A percentile compares a stretch with the other conserved stretches of the same genome.
Conservation (phyloP, 2,329 filamentous ascomycete genomes). For the Apiospora malaysiana region DNA sequence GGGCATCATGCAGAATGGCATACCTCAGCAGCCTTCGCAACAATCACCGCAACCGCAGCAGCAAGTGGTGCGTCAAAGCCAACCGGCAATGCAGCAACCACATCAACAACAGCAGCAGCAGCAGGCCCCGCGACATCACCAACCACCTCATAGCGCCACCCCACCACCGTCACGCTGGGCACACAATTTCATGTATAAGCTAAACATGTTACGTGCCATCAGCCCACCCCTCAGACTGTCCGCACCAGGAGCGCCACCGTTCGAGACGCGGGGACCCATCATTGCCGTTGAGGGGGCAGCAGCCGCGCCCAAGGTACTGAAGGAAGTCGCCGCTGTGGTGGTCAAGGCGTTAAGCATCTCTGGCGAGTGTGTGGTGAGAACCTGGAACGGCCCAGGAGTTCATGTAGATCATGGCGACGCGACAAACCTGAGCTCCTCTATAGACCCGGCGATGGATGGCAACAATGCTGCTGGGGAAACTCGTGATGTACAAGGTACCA, state of each 20-base stretch:
- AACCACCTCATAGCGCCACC: conserved; percentile 8
- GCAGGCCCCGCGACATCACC: conserved; percentile 25
- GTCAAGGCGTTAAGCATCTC: conserved; percentile 63
- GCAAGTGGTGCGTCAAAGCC: conserved; percentile 2
- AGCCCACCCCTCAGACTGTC: conserved; percentile 66
- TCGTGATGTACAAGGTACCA: conserved; percentile 25
- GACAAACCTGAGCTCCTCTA: background rate
- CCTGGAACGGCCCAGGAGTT: conserved; percentile 47
- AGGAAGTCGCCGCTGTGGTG: conserved; percentile 68
- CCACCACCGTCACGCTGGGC: conserved; percentile 22
- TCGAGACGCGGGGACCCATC: conserved; percentile 72
- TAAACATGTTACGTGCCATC: conserved; percentile 77
- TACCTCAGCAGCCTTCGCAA: conserved; percentile 9
- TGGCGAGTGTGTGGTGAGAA: conserved; percentile 52
- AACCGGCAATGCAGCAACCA: conserved; percentile 8
- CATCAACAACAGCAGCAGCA: conserved; percentile 12
- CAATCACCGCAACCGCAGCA: background rate
- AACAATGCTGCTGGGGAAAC: background rate
- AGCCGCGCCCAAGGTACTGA: conserved; percentile 52
- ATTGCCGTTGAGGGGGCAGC: conserved; percentile 78
- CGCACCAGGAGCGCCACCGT: conserved; percentile 31
- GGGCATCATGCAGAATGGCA: conserved; percentile 28
- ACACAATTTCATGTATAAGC: conserved; percentile 67
- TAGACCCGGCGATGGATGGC: conserved; percentile 24
- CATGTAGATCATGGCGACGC: conserved; percentile 19